A percentile compares a stretch with the other conserved stretches of the same genome.
These are phyloP conservation scores for Panus rudis DNA, from an alignment of 768 basidiomycete species.

Conservation along the genomic window DNA sequence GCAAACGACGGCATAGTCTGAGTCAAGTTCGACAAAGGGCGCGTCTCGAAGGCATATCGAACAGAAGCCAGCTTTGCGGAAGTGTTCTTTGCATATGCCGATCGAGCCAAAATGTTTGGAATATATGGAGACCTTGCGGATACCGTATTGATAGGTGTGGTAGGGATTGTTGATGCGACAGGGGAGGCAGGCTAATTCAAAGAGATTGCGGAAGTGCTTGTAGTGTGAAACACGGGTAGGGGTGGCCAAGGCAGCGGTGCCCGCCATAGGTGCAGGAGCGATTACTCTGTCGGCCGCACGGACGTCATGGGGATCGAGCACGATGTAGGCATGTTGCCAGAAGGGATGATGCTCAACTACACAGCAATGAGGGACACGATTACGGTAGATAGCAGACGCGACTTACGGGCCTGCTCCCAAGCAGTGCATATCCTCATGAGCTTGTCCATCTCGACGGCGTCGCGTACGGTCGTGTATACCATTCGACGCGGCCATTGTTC, in stretches of 20 bases:
- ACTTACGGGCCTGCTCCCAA: slow-evolving; percentile 58
- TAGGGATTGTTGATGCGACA: slow-evolving; percentile 64
- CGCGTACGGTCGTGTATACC: slow-evolving; percentile 56
- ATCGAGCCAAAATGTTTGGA: slow-evolving; percentile 40
- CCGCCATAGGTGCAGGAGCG: slow-evolving; percentile 24
- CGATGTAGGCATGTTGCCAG: slow-evolving; percentile 57
- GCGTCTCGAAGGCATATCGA: slow-evolving; percentile 65
- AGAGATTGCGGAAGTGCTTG: slow-evolving; percentile 57
- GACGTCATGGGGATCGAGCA: slow-evolving; percentile 56
- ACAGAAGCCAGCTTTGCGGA: slow-evolving; percentile 51
- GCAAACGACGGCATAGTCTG: slow-evolving; percentile 32
- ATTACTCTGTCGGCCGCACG: slow-evolving; percentile 43
- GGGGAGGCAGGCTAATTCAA: slow-evolving; percentile 48
- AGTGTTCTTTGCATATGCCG: slow-evolving; percentile 55
- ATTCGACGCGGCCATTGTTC: slow-evolving; percentile 57
- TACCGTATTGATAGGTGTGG: slow-evolving; percentile 41
- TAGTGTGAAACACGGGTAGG: slow-evolving; percentile 34
- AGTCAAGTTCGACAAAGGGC: slow-evolving; percentile 35
- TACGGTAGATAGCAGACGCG: neutral
- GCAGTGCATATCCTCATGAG: slow-evolving; percentile 57
- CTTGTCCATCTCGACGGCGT: slow-evolving; percentile 52
- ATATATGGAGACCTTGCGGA: slow-evolving; percentile 38
- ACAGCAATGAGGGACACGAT: slow-evolving; percentile 6
- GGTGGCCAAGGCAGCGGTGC: slow-evolving; percentile 14
- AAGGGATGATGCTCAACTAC: slow-evolving; percentile 65